Evolutionary conservation across 2,329 filamentous ascomycete species (phyloP).

Genomic region (Zopfia rhizophila): DNA sequence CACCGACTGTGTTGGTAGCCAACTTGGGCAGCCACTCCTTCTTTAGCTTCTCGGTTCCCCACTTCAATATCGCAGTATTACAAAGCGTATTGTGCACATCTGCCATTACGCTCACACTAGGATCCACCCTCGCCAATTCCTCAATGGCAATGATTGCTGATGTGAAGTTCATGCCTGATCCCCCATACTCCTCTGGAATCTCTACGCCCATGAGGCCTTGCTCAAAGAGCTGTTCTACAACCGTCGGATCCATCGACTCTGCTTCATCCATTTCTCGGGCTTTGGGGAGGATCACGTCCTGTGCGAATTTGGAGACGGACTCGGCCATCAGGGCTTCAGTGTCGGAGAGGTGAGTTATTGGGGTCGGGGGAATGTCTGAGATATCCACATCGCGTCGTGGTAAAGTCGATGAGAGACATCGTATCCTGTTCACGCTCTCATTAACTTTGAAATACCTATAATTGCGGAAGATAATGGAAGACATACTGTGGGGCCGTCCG

Average conservation of each 20-base stretch:
- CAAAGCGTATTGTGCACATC: conserved; percentile 99
- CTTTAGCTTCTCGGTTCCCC: conserved; percentile 79
- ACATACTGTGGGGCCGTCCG: conserved; percentile 45
- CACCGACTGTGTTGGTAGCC: conserved; percentile 84
- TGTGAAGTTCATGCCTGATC: conserved; percentile 99
- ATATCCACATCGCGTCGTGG: conserved; percentile 61
- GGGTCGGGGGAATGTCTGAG: conserved; percentile 83
- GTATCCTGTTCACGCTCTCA: conserved; percentile 32
- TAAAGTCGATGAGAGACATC: conserved; percentile 57
- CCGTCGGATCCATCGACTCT: conserved; percentile 86
- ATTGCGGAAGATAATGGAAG: conserved; percentile 9
- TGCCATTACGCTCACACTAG: conserved; percentile 92
- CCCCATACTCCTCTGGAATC: conserved; percentile 96
- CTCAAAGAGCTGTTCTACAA: conserved; percentile 96
- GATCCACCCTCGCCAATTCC: conserved; percentile 92
- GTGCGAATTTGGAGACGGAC: conserved; percentile 88
- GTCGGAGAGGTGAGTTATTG: conserved; percentile 92
- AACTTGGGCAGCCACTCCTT: conserved; percentile 89
- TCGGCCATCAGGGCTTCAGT: conserved; percentile 90
- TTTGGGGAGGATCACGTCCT: conserved; percentile 87
- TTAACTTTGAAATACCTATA: neutral
- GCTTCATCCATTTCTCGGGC: conserved; percentile 98
- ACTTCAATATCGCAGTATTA: conserved; percentile 91
- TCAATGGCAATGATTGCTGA: conserved; percentile 96
- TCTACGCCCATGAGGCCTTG: conserved; percentile 97